A percentile compares a stretch with the other conserved stretches of the same genome.
phyloP scores from a whole-genome alignment of 129 eudicot species.

The Helichrysum umbraculigerum region DNA sequence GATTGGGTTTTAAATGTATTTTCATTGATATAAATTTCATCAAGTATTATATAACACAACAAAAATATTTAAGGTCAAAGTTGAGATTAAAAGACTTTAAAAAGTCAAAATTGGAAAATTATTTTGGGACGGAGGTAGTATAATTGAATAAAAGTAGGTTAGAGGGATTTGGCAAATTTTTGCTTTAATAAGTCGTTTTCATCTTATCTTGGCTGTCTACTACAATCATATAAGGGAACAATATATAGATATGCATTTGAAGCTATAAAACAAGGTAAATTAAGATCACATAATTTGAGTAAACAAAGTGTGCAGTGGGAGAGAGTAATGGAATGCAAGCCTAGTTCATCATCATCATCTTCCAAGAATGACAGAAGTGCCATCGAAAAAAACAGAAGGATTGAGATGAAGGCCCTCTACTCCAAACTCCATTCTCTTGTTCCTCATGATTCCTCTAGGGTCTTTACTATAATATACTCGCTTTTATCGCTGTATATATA shows the following conservation, averaged over 20 bases:
- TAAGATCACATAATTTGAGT: background rate
- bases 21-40: too few relatives aligned
- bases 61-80: too few relatives aligned
- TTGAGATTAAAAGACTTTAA: too few relatives aligned
- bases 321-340: slow-evolving; percentile 40
- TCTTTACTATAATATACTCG: slow-evolving; percentile 29
- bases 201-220: slow-evolving; percentile 14
- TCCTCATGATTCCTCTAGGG: slow-evolving; percentile 55
- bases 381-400: slow-evolving; percentile 74
- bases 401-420: slow-evolving; percentile 70
- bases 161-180: background rate
- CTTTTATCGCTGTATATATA: background rate
- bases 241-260: background rate
- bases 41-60: too few relatives aligned
- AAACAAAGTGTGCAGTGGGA: background rate
- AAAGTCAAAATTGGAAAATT: too few relatives aligned
- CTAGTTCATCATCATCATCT: slow-evolving; percentile 43
- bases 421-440: slow-evolving; percentile 64
- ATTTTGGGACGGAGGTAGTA: too few relatives aligned
- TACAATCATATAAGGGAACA: slow-evolving; percentile 13
- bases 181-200: slow-evolving; percentile 33
- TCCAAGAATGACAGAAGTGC: slow-evolving; percentile 68
- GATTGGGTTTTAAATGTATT: too few relatives aligned
- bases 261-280: background rate
- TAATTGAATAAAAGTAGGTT: slow-evolving; percentile 20